phyloP scores from a whole-genome alignment of 148 eudicot species.

The Camellia sinensis region DNA sequence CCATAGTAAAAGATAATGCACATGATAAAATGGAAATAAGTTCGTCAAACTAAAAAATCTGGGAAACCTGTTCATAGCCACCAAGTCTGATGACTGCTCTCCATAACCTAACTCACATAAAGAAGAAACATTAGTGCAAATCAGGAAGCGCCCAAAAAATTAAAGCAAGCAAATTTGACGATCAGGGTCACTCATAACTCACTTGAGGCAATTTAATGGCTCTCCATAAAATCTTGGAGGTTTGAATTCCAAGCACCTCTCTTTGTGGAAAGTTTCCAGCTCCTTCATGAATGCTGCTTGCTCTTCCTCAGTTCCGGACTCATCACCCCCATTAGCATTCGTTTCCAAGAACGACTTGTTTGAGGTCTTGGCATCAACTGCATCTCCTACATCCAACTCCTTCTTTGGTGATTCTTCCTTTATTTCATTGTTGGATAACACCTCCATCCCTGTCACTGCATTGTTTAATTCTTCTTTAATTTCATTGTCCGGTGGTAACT shows the following conservation, averaged over 20 bases:
- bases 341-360: slow-evolving; percentile 36
- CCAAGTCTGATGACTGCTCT: slow-evolving; percentile 55
- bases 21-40: background rate
- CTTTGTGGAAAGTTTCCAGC: slow-evolving; percentile 47
- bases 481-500: background rate
- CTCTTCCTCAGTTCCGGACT: slow-evolving; percentile 49
- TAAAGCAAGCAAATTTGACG: background rate
- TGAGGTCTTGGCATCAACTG: slow-evolving; percentile 21
- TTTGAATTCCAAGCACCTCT: slow-evolving; percentile 47
- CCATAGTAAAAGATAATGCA: background rate
- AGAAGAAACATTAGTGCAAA: slow-evolving; percentile 9
- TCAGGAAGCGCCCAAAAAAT: background rate
- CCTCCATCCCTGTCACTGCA: background rate
- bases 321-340: slow-evolving; percentile 31
- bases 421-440: slow-evolving; percentile 5
- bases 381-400: slow-evolving; percentile 13
- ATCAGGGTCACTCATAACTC: slow-evolving; percentile 3
- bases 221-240: slow-evolving; percentile 51
- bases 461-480: slow-evolving; percentile 1
- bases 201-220: slow-evolving; percentile 53
- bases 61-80: slow-evolving; percentile 48
- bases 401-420: slow-evolving; percentile 21
- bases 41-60: background rate
- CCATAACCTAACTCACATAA: slow-evolving; percentile 43
- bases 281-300: slow-evolving; percentile 47